Evolutionary conservation across 352 stramenopile species (phyloP).

Genomic region (Thraustotheca clavata): DNA sequence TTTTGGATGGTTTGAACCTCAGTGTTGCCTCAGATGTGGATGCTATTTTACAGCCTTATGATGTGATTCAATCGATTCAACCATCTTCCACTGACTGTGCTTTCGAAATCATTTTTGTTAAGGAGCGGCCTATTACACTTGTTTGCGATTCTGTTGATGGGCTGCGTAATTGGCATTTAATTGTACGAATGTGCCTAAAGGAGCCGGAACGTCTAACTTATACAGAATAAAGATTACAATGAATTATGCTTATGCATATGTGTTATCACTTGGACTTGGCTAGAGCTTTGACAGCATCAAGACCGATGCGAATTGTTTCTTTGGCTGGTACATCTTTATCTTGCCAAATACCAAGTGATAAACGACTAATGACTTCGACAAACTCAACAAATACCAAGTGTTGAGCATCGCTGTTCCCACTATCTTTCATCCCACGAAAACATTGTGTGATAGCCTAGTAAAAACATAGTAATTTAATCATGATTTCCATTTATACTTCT

Average conservation of each 20-base stretch:
- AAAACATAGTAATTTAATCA: neutral
- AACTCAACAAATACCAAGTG: constrained; percentile 68
- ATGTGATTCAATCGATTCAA: constrained; percentile 48
- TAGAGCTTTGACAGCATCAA: constrained; percentile 37
- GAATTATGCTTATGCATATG: neutral
- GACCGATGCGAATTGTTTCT: constrained; percentile 65
- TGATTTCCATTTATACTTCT: constrained; percentile 21
- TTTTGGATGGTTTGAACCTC: constrained; percentile 57
- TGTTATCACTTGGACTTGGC: constrained; percentile 11
- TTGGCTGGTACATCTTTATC: constrained; percentile 47
- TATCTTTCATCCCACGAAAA: constrained; percentile 41
- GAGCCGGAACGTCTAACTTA: neutral
- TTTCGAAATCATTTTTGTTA: constrained; percentile 55
- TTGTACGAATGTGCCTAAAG: constrained; percentile 17
- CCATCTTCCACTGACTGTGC: constrained; percentile 53
- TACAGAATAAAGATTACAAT: neutral
- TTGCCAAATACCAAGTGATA: constrained; percentile 43
- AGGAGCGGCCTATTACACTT: constrained; percentile 34
- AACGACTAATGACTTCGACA: constrained; percentile 53
- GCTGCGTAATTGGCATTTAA: neutral
- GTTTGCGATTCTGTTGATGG: constrained; percentile 13
- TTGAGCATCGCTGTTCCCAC: constrained; percentile 29
- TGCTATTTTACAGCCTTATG: constrained; percentile 57
- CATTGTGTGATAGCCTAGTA: constrained; percentile 45
- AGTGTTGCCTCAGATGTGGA: constrained; percentile 75